Percentiles rank a stretch among this genome's conserved stretches.
Evolutionary conservation across 208 protist genomes (phyloP).

Genomic region (Leishmania tarentolae): DNA sequence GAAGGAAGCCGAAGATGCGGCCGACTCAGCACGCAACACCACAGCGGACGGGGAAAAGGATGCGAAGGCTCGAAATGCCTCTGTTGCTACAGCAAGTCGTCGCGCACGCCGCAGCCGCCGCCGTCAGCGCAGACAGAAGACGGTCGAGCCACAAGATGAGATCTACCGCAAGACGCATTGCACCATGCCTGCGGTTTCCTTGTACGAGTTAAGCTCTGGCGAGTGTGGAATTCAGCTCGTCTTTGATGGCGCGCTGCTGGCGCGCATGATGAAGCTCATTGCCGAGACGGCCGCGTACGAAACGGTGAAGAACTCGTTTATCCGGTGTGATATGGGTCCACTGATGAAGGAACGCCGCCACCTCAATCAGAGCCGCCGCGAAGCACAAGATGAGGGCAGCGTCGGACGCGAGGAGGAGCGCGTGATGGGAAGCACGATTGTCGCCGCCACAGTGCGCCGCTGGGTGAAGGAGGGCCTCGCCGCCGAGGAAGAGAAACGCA

Average conservation of each 20-base stretch:
- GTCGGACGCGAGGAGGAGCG: conserved; percentile 69
- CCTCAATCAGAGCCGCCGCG: conserved; percentile 47
- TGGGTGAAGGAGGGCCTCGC: conserved; percentile 57
- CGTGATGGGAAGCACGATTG: conserved; percentile 54
- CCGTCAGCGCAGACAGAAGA: conserved; percentile 44
- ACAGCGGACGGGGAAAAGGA: conserved; percentile 18
- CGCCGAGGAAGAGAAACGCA: conserved; percentile 38
- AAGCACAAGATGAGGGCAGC: conserved; percentile 58
- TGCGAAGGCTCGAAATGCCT: conserved; percentile 12
- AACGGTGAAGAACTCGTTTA: conserved; percentile 65
- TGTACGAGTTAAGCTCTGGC: conserved; percentile 47
- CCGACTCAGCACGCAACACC: conserved; percentile 2
- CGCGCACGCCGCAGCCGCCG: conserved; percentile 42
- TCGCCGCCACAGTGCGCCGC: conserved; percentile 41
- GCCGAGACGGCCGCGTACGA: conserved; percentile 72
- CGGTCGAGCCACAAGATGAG: conserved; percentile 47
- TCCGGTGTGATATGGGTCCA: conserved; percentile 77
- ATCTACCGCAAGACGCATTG: conserved; percentile 53
- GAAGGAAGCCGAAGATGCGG: conserved; percentile 11
- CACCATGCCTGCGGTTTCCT: conserved; percentile 27
- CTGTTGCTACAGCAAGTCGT: conserved; percentile 22
- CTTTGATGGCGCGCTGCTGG: conserved; percentile 64
- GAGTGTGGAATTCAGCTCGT: conserved; percentile 68
- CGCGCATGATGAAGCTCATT: conserved; percentile 77
- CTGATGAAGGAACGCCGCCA: conserved; percentile 80